Conservation (phyloP, 2,329 filamentous ascomycete genomes). For the Bipolaris oryzae region DNA sequence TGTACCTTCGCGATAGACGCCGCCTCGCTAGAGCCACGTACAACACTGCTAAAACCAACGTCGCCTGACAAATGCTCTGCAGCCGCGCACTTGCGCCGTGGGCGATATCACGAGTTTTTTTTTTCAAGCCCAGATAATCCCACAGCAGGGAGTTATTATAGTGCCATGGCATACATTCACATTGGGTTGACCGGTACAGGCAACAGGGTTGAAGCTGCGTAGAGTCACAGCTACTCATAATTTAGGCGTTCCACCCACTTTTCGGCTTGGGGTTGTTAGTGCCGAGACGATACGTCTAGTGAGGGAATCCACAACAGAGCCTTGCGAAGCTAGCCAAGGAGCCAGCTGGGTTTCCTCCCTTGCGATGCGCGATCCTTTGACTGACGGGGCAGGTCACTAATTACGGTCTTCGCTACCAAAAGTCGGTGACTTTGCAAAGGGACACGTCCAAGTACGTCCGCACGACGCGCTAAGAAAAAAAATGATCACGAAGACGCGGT, state of each 20-base stretch:
- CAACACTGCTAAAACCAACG: constrained; percentile 27
- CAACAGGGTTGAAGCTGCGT: background rate
- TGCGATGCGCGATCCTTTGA: background rate
- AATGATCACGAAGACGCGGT: too few species aligned
- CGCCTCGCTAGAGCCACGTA: constrained; percentile 21
- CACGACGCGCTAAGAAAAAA: background rate
- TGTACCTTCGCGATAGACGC: constrained; percentile 17
- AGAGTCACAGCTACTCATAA: background rate
- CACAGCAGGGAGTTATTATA: background rate
- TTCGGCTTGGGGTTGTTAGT: background rate
- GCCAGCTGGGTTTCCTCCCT: background rate
- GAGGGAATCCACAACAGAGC: background rate
- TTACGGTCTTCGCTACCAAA: background rate
- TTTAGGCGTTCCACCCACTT: constrained; percentile 6
- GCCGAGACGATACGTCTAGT: constrained; percentile 3
- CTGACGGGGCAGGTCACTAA: background rate
- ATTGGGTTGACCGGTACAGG: background rate
- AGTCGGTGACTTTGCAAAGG: background rate
- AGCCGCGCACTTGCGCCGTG: background rate
- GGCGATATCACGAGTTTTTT: background rate
- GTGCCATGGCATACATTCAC: background rate
- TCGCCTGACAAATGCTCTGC: constrained; percentile 6
- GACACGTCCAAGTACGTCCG: too few species aligned
- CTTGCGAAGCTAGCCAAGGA: constrained; percentile 6
- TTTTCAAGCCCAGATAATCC: background rate